Evolutionary conservation across 805 yeast genomes (phyloP), one percentile per base, ranked within the genome.

Genomic region (Torulaspora microellipsoides): DNA sequence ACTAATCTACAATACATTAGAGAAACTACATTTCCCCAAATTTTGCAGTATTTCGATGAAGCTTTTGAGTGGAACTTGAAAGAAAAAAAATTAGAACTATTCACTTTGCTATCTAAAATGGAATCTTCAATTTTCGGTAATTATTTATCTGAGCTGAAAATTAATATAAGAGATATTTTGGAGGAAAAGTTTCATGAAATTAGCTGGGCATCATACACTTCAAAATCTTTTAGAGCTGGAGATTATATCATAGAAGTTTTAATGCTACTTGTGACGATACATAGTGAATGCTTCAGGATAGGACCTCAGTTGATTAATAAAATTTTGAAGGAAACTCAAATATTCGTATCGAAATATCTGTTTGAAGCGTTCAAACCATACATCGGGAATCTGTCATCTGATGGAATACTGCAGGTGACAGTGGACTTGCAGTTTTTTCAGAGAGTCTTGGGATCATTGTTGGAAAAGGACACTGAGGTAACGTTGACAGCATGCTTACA

Each of bases 351-450:
- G 55, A 27, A 61, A 59, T 45, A 53, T 62, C n/a, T 59, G 68
- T 47, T 65, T 65, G 56, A 70, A 65, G 45, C 64, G 45, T 31
- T 65, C 67, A 46, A 70, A 75, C 62, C 64, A 20, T 73, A 67
- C 27, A 54, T 76, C 7, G 78, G 76, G 27, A 56, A 60, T 11
- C 66, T 77, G 31, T 70, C 77, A 0, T 59, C 69, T 8, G 72
- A 68, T 28, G 81, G 80, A 1, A 58, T 73, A 33, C 60, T 74
- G 42, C 84, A 79, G 56, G 67, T 72, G 2, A 66, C 73, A 0
- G 72, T 79, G 3, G 85, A 80, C 52, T 54, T 78, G 23, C 78
- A 76, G 53, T 77, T 78, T 51, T 68, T 78, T 55, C 68, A 71
- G 36, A 60, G 50, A 37, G 56, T 60, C 32, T 36, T 62, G 10